Conservation (phyloP, 106 monocot species). For the Dactylorhiza incarnata region DNA sequence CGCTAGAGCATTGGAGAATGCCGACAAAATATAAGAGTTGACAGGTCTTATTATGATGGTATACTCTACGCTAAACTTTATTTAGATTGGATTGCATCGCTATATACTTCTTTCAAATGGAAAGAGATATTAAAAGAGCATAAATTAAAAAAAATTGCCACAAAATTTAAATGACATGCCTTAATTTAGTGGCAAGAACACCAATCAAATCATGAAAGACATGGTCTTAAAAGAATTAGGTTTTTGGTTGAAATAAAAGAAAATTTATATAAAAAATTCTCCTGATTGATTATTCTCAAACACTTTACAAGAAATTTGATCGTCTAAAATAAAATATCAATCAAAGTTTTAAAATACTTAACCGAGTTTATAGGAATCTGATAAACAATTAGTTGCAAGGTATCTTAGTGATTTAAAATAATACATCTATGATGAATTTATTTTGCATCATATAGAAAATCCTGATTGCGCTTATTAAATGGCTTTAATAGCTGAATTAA, state of each 20-base stretch:
- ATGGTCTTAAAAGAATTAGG: not conserved
- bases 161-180: not conserved
- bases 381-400: conserved; percentile 2
- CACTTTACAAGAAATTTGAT: not conserved
- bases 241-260: not conserved
- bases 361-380: not conserved
- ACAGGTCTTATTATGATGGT: not conserved
- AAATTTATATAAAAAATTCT: not conserved
- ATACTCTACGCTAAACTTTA: not conserved
- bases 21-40: not conserved
- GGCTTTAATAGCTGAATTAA: not conserved
- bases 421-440: not conserved
- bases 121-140: not conserved
- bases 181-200: not conserved
- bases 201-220: not conserved
- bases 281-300: conserved; percentile 1
- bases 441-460: not conserved
- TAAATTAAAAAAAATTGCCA: not conserved
- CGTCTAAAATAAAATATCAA: not conserved
- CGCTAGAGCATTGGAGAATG: not conserved
- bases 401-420: not conserved
- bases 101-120: not conserved
- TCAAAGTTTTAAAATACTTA: not conserved
- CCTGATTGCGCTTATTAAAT: conserved; percentile 4
- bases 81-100: not conserved